Base-by-base conservation (phyloP, 1,139 yeast genomes). In the Candida sp. region DNA sequence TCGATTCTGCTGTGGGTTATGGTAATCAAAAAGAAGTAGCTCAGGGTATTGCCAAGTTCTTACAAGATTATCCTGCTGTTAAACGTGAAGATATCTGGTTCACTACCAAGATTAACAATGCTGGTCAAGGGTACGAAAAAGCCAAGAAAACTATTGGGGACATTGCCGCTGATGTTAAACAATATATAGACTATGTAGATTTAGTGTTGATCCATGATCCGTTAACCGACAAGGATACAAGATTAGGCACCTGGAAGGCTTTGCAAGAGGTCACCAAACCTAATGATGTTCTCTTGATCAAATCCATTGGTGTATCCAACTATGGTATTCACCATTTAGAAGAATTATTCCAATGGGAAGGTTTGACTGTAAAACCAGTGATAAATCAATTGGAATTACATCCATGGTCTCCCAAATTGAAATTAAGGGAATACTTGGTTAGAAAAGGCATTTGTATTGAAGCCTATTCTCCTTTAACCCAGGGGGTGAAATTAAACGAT, bases 381-480 rank as follows among this genome's bases (percentile, higher is more conserved):
- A 56, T 73, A 21, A 63, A 73, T 53, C 77, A 73, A 53, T 60
- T 73, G 52, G 78, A 73, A 52, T 68, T 70, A 54, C 77, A 73
- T 54, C 78, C 77, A 35, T 73, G 75, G 73, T 60, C 66, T 46
- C 76, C 77, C 1, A 66, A 63, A 41, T 46, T 64, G 38, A 60
- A 67, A 44, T 66, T 73, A 52, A 61, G 74, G 33, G 62, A 69
- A 40, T 71, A 57, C 52, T 63, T 68, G 49, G 56, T 64, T 30
- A 46, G 64, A 34, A 54, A 75, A 30, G 69, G 63, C 22, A 72
- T 85, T 32, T 61, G 72, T 5, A 75, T 81, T 6, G 86, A 84
- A 58, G 90, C 93, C 0, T 87, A 77, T 61, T 79, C 87, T 4
- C 86, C 95, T 11, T 68, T 84, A 55, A 82, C 87, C 1, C 82